Conservation (phyloP, 768 basidiomycete species). For the Lentinula lateritia region DNA sequence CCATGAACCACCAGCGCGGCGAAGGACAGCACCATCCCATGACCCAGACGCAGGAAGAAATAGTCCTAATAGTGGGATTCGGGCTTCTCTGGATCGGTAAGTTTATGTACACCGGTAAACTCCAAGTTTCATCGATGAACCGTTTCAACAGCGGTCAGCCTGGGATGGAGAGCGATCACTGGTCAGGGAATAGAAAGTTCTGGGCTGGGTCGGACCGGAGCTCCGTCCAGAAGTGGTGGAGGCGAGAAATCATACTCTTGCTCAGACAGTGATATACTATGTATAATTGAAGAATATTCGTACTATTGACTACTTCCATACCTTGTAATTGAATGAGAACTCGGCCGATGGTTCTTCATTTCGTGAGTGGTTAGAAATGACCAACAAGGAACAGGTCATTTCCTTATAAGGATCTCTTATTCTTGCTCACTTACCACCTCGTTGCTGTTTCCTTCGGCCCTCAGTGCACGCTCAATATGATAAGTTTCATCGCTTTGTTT, state of each 20-base stretch:
- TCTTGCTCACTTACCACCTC: conserved; percentile 13
- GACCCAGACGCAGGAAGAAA: conserved; percentile 69
- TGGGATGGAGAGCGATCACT: conserved; percentile 5
- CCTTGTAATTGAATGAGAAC: not conserved
- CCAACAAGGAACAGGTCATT: not conserved
- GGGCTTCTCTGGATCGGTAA: conserved; percentile 76
- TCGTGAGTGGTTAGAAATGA: not conserved
- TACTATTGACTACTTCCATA: conserved; percentile 23
- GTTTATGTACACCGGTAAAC: conserved; percentile 15
- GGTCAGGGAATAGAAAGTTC: not conserved
- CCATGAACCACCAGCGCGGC: conserved; percentile 52
- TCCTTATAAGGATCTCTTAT: conserved; percentile 3
- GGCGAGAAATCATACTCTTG: conserved; percentile 46
- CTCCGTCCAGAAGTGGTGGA: conserved; percentile 10
- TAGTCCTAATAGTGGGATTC: conserved; percentile 63
- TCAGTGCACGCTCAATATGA: conserved; percentile 38
- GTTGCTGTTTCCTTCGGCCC: conserved; percentile 1
- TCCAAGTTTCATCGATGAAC: conserved; percentile 2
- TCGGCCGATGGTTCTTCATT: not conserved
- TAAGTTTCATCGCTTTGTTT: conserved; percentile 38
- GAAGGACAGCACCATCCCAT: conserved; percentile 49
- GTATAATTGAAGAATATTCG: conserved; percentile 67
- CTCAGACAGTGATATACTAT: conserved; percentile 54
- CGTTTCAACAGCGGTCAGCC: conserved; percentile 7
- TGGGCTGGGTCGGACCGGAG: conserved; percentile 8